These are phyloP conservation scores for Acidomyces sp. DNA, from an alignment of 495 filamentous ascomycete species.

Conservation along the genomic window DNA sequence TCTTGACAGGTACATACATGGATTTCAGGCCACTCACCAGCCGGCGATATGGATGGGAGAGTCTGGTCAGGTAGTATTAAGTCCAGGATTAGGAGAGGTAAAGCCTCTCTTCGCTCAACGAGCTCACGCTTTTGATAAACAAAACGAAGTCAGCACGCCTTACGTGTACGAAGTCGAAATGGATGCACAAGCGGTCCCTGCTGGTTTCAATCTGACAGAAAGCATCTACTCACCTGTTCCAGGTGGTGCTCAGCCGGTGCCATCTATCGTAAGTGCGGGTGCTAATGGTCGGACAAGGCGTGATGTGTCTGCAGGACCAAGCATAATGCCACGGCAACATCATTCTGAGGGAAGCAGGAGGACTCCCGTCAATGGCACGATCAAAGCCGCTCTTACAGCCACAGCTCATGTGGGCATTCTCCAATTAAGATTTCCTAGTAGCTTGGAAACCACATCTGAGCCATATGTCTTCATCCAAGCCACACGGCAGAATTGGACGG, in stretches of 20 bases:
- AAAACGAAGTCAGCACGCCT: conserved; percentile 15
- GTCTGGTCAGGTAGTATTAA: conserved; percentile 18
- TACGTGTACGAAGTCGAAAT: conserved; percentile 19
- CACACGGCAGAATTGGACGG: conserved; percentile 18
- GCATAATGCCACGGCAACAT: not conserved
- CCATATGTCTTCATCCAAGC: conserved; percentile 17
- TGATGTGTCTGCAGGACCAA: conserved; percentile 2
- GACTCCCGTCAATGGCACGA: conserved; percentile 1
- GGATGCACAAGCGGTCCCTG: conserved; percentile 6
- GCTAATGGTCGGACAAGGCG: conserved; percentile 18
- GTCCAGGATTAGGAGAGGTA: conserved; percentile 14
- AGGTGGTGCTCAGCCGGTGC: conserved; percentile 16
- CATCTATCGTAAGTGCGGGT: conserved; percentile 6
- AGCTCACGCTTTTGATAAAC: conserved; percentile 15
- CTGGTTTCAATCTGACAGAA: conserved; percentile 14
- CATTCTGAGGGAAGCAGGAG: not conserved
- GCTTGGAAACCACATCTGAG: not conserved
- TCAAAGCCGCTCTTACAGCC: conserved; percentile 16
- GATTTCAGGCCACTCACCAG: conserved; percentile 20
- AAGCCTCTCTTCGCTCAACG: conserved; percentile 15
- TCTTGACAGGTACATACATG: conserved; percentile 11
- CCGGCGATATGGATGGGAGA: conserved; percentile 21
- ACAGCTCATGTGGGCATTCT: conserved; percentile 17
- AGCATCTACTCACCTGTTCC: conserved; percentile 17
- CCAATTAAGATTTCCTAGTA: conserved; percentile 5